Conservation (phyloP, 148 eudicot species). For the Cornus suecica region DNA sequence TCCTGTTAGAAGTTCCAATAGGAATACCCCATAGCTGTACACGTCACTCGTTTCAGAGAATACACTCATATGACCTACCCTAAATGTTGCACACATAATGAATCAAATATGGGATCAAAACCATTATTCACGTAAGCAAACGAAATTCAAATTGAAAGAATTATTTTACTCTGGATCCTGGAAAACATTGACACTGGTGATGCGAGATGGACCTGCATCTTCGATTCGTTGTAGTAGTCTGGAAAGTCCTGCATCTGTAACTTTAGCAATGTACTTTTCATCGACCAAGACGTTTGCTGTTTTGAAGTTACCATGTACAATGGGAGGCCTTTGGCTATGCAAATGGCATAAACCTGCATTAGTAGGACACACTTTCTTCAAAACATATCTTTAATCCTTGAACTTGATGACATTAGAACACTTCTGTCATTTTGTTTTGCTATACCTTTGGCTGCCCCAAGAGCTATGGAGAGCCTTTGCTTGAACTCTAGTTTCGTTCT, state of each 20-base stretch:
- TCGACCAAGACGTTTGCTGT: constrained; percentile 53
- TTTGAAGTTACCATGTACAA: constrained; percentile 41
- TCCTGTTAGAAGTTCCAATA: constrained; percentile 49
- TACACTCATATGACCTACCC: constrained; percentile 24
- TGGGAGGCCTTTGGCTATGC: constrained; percentile 33
- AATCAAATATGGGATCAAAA: neutral
- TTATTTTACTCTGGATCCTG: constrained; percentile 47
- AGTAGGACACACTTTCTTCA: neutral
- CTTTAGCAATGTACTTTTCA: constrained; percentile 45
- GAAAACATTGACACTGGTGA: constrained; percentile 21
- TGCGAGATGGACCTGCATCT: constrained; percentile 36
- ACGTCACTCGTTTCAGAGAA: constrained; percentile 33
- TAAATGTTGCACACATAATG: constrained; percentile 9
- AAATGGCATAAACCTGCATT: constrained; percentile 49
- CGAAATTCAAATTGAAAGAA: neutral
- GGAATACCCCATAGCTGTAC: constrained; percentile 48
- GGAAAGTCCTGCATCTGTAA: constrained; percentile 42
- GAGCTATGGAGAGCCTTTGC: constrained; percentile 44
- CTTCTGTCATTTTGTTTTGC: neutral
- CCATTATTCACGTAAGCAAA: neutral
- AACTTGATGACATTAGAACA: neutral
- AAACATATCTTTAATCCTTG: neutral
- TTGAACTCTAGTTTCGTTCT: constrained; percentile 43
- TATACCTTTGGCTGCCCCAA: constrained; percentile 54
- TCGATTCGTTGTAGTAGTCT: constrained; percentile 32